A percentile compares a stretch with the other conserved stretches of the same genome.
These are phyloP conservation scores for Rutstroemia sp. DNA, from an alignment of 2,329 filamentous ascomycete species.

Conservation along the genomic window DNA sequence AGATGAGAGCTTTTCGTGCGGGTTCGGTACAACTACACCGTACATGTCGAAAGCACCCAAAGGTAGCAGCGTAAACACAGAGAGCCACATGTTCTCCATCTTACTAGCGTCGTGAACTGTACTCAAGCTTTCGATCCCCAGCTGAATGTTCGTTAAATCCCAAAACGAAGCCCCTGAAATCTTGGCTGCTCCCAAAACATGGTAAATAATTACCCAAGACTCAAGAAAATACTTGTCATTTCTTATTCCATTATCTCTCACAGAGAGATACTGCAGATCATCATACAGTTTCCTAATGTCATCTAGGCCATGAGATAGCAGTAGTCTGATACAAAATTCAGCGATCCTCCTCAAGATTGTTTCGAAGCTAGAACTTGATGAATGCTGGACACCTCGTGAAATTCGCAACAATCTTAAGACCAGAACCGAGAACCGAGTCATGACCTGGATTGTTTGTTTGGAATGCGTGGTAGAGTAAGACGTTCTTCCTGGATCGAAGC, in stretches of 20 bases:
- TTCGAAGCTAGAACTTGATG: slow-evolving; percentile 37
- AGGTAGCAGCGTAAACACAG: slow-evolving; percentile 53
- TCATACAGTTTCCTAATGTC: slow-evolving; percentile 41
- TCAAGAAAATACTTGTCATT: slow-evolving; percentile 39
- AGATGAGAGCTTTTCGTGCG: slow-evolving; percentile 32
- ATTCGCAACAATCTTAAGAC: slow-evolving; percentile 36
- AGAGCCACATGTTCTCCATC: slow-evolving; percentile 51
- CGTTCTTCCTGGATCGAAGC: slow-evolving; percentile 6
- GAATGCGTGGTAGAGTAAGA: background rate
- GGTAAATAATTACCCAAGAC: slow-evolving; percentile 53
- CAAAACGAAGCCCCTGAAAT: slow-evolving; percentile 52
- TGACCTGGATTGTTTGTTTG: slow-evolving; percentile 14
- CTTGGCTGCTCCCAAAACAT: slow-evolving; percentile 41
- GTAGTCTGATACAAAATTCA: slow-evolving; percentile 32
- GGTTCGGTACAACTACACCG: slow-evolving; percentile 40
- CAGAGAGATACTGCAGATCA: slow-evolving; percentile 37
- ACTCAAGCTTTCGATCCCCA: slow-evolving; percentile 33
- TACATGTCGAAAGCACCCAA: slow-evolving; percentile 50
- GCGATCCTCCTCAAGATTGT: slow-evolving; percentile 39
- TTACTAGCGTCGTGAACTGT: slow-evolving; percentile 36
- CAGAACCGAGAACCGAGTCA: slow-evolving; percentile 29
- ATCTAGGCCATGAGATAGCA: slow-evolving; percentile 38
- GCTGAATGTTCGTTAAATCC: slow-evolving; percentile 44
- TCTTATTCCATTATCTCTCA: slow-evolving; percentile 46
- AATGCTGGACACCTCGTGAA: slow-evolving; percentile 26